Conservation (phyloP, 129 eudicot species). For the Tagetes erecta region DNA sequence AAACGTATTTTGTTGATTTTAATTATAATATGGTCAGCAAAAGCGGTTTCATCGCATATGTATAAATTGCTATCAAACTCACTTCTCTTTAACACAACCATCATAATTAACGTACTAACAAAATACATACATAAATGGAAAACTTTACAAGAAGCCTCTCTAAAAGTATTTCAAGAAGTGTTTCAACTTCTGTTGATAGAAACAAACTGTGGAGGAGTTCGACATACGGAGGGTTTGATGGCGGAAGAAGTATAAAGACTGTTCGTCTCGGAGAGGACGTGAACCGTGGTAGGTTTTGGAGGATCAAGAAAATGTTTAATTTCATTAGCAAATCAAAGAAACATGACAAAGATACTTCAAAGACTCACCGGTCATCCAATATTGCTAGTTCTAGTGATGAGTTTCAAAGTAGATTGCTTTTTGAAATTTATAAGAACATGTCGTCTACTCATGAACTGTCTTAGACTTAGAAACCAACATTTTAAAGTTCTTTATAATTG, state of each 20-base stretch:
- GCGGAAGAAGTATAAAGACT: constrained; percentile 29
- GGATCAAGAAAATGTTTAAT: constrained; percentile 8
- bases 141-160: constrained; percentile 29
- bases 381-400: neutral
- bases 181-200: constrained; percentile 22
- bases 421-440: constrained; percentile 18
- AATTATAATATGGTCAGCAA: constrained; percentile 21
- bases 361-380: neutral
- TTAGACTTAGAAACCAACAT: neutral
- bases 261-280: constrained; percentile 23
- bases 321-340: neutral
- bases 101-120: neutral
- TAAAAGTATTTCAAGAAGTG: constrained; percentile 29
- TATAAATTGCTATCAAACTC: constrained; percentile 20
- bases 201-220: constrained; percentile 32
- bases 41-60: constrained; percentile 9
- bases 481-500: neutral
- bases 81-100: constrained; percentile 17
- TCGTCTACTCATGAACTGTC: neutral
- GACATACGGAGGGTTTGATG: constrained; percentile 24
- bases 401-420: constrained; percentile 15
- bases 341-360: neutral
- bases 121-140: constrained; percentile 19
- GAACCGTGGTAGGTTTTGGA: constrained; percentile 7
- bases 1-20: constrained; percentile 11